These are phyloP conservation scores for Ogataea nitratoaversa DNA, from an alignment of 805 yeast species.

Conservation along the genomic window DNA sequence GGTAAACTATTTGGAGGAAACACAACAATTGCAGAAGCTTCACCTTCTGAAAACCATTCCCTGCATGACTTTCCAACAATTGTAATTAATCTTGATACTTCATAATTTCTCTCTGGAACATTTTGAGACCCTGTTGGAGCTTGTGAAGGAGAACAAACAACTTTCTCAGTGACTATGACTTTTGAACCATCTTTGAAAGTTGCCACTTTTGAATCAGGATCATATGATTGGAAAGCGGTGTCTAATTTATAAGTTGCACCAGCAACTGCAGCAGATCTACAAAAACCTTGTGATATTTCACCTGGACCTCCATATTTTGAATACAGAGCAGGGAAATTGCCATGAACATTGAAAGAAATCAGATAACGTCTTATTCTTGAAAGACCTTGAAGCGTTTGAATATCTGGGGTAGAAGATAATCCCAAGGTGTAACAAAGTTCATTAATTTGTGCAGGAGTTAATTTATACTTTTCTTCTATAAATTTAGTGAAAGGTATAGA, in stretches of 20 bases:
- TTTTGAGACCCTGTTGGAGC: constrained; percentile 40
- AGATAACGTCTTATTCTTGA: constrained; percentile 80
- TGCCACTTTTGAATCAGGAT: constrained; percentile 64
- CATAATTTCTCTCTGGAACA: constrained; percentile 44
- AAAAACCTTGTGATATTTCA: constrained; percentile 93
- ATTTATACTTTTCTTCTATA: constrained; percentile 58
- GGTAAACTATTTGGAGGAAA: constrained; percentile 85
- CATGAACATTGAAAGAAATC: constrained; percentile 84
- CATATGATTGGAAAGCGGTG: constrained; percentile 60
- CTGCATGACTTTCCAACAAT: constrained; percentile 82
- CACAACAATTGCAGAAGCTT: constrained; percentile 80
- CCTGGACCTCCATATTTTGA: constrained; percentile 96
- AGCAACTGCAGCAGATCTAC: constrained; percentile 96
- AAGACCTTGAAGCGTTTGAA: constrained; percentile 70
- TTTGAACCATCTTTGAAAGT: constrained; percentile 69
- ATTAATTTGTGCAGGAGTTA: constrained; percentile 69
- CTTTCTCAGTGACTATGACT: constrained; percentile 73
- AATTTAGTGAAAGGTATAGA: constrained; percentile 56
- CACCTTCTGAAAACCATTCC: constrained; percentile 88
- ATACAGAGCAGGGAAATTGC: constrained; percentile 87
- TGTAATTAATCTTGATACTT: constrained; percentile 72
- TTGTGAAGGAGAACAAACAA: constrained; percentile 72
- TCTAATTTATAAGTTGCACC: constrained; percentile 90
- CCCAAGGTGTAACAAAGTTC: constrained; percentile 89
- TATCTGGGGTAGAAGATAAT: constrained; percentile 55